Percentiles rank a stretch among this genome's conserved stretches.
phyloP scores from a whole-genome alignment of 2,329 filamentous ascomycete species.

The Diaporthe sp. region DNA sequence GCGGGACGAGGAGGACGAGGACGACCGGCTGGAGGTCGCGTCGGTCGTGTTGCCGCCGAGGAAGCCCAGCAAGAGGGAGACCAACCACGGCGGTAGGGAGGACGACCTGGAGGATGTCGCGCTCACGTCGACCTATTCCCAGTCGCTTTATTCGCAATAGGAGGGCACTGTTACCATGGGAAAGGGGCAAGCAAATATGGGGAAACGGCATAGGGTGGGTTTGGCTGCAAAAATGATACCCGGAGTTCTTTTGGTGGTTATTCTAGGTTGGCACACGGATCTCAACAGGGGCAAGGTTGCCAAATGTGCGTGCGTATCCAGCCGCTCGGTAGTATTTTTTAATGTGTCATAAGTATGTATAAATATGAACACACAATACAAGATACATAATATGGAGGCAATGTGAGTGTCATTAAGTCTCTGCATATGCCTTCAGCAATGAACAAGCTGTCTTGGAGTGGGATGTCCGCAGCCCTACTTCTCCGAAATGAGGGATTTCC shows the following conservation, averaged over 20 bases:
- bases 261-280: neutral
- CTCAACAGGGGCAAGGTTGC: neutral
- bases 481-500: conserved; percentile 27
- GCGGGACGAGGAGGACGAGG: conserved; percentile 2
- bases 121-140: conserved; percentile 37
- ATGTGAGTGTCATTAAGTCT: conserved; percentile 1
- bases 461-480: conserved; percentile 11
- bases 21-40: conserved; percentile 37
- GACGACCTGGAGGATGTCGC: conserved; percentile 36
- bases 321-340: neutral
- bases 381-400: neutral
- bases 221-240: conserved; percentile 33
- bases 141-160: conserved; percentile 41
- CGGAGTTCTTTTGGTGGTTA: conserved; percentile 31
- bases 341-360: conserved; percentile 2
- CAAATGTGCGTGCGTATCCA: neutral
- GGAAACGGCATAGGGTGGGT: neutral
- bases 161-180: neutral
- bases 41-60: conserved; percentile 39
- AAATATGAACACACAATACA: neutral
- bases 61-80: conserved; percentile 39
- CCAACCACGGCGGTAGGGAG: neutral
- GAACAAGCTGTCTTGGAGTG: conserved; percentile 18
- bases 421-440: neutral
- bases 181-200: too few relatives aligned